Evolutionary conservation across 2,329 filamentous ascomycete species (phyloP).

Genomic region (Ophiocordyceps camponoti-leonardi): DNA sequence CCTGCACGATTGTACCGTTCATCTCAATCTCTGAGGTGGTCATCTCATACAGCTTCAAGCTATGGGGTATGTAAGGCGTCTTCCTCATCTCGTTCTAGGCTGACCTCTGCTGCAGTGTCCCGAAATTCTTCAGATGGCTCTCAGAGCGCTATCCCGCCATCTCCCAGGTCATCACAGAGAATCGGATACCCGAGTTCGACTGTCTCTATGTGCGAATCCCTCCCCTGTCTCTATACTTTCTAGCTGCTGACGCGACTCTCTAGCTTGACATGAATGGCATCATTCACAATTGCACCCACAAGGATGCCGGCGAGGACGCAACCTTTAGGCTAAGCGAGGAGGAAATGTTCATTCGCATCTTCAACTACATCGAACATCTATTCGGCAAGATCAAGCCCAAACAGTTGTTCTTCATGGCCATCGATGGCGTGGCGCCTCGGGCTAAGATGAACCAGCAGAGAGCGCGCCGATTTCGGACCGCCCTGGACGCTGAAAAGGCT

Average conservation of each 20-base stretch:
- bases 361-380: slow-evolving; percentile 98
- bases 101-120: slow-evolving; percentile 29
- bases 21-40: not conserved
- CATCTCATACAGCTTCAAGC: not conserved
- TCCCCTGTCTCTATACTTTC: not conserved
- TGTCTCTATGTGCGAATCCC: slow-evolving; percentile 58
- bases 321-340: slow-evolving; percentile 91
- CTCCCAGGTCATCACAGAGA: slow-evolving; percentile 95
- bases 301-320: slow-evolving; percentile 71
- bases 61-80: slow-evolving; percentile 12
- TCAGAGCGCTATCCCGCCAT: slow-evolving; percentile 97
- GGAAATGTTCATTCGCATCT: slow-evolving; percentile 99
- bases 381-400: slow-evolving; percentile 98
- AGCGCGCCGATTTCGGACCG: slow-evolving; percentile 84
- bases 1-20: not conserved
- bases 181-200: slow-evolving; percentile 97
- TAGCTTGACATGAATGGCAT: slow-evolving; percentile 97
- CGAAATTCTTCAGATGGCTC: slow-evolving; percentile 97
- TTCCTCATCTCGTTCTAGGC: not conserved
- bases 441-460: slow-evolving; percentile 99
- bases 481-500: slow-evolving; percentile 74
- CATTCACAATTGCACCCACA: slow-evolving; percentile 98
- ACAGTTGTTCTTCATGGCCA: slow-evolving; percentile 98
- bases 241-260: slow-evolving; percentile 6
- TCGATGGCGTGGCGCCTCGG: slow-evolving; percentile 90